Conservation (phyloP, 2,329 filamentous ascomycete species). For the Diaporthe sp. region DNA sequence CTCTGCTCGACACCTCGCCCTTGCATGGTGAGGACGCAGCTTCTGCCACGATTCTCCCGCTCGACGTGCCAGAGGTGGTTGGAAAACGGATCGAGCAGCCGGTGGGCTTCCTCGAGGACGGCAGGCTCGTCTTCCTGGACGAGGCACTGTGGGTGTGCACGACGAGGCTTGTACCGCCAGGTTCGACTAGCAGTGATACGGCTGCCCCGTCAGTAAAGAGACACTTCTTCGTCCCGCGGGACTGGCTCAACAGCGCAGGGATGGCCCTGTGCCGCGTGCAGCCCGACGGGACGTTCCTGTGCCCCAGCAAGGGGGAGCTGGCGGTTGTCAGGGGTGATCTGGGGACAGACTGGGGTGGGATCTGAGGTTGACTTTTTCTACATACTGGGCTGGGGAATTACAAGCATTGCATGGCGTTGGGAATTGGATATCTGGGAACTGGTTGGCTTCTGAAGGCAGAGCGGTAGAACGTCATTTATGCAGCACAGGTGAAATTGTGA, state of each 20-base stretch:
- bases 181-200: background rate
- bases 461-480: conserved; percentile 8
- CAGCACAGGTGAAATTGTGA: background rate
- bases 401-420: conserved; percentile 15
- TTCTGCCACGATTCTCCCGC: background rate
- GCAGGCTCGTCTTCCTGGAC: conserved; percentile 44
- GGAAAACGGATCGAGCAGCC: conserved; percentile 28
- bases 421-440: background rate
- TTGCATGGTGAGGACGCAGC: background rate
- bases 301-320: conserved; percentile 44
- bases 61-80: conserved; percentile 25
- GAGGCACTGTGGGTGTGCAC: conserved; percentile 45
- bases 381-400: too few species aligned
- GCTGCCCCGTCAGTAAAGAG: conserved; percentile 23
- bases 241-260: conserved; percentile 44
- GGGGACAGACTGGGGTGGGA: conserved; percentile 40
- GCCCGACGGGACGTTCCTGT: conserved; percentile 43
- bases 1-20: conserved; percentile 42
- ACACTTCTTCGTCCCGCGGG: conserved; percentile 46
- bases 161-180: background rate
- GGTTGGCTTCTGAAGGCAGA: background rate
- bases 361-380: conserved; percentile 25
- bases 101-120: conserved; percentile 43
- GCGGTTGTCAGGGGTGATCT: conserved; percentile 42
- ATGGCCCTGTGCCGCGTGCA: conserved; percentile 42